Percentiles rank a stretch among this genome's conserved stretches.
Evolutionary conservation across 495 filamentous ascomycete species (phyloP).

Genomic region (Hamigera avellanea): DNA sequence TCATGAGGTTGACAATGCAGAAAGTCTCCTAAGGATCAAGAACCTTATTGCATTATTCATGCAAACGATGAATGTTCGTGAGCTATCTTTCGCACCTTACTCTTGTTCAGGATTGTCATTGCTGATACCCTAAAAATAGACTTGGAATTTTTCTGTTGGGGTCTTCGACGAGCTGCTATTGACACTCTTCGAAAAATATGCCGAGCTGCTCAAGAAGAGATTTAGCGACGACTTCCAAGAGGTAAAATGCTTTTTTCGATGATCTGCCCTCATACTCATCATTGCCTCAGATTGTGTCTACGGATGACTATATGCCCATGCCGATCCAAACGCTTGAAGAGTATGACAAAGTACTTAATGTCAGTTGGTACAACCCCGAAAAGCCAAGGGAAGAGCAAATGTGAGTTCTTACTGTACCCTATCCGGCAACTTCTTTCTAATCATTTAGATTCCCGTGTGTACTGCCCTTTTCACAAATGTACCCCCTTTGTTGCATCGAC

Average conservation of each 20-base stretch:
- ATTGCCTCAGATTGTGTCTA: conserved; percentile 64
- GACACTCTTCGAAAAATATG: conserved; percentile 83
- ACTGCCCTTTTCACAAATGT: conserved; percentile 97
- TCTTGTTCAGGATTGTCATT: background rate
- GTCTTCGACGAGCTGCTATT: conserved; percentile 73
- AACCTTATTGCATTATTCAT: conserved; percentile 88
- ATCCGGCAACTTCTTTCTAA: conserved; percentile 5
- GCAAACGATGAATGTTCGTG: conserved; percentile 84
- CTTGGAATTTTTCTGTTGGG: conserved; percentile 79
- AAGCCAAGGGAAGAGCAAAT: conserved; percentile 61
- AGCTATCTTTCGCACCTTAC: background rate
- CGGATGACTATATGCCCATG: conserved; percentile 99
- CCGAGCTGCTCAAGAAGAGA: conserved; percentile 75
- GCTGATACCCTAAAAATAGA: conserved; percentile 28
- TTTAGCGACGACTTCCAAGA: conserved; percentile 93
- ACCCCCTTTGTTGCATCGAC: conserved; percentile 93
- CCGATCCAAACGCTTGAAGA: conserved; percentile 79
- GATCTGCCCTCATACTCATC: conserved; percentile 4
- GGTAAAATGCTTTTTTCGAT: conserved; percentile 26
- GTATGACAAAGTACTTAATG: conserved; percentile 86
- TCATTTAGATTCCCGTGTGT: conserved; percentile 68
- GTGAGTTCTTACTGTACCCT: conserved; percentile 30
- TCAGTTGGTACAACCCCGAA: conserved; percentile 86
- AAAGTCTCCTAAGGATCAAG: conserved; percentile 81
- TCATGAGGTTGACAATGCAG: conserved; percentile 66